These are phyloP conservation scores for Phialocephala sp. DNA, from an alignment of 2,329 filamentous ascomycete species.

Conservation along the genomic window DNA sequence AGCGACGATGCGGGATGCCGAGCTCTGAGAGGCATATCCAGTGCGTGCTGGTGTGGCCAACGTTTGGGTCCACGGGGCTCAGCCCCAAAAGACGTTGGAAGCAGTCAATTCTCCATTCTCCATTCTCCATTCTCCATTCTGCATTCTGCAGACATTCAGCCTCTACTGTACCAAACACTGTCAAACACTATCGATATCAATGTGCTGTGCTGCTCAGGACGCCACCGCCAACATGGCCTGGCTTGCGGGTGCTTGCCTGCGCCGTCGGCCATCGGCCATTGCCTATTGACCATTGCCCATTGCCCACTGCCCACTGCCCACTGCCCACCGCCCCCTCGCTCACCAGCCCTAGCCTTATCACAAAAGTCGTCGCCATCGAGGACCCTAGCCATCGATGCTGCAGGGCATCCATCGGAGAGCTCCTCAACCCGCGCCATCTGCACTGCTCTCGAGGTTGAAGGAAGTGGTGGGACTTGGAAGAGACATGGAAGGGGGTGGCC, in stretches of 20 bases:
- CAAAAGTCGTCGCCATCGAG: neutral
- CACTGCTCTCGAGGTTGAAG: neutral
- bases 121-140: constrained; percentile 6
- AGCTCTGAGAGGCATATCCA: neutral
- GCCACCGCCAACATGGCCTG: neutral
- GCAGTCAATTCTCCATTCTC: constrained; percentile 1
- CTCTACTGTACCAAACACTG: too few species aligned
- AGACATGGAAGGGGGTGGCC: constrained; percentile 7
- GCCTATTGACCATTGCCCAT: too few species aligned
- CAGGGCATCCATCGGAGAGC: neutral
- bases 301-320: too few species aligned
- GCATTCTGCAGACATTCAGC: constrained; percentile 1
- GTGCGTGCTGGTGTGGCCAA: neutral
- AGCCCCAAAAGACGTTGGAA: constrained; percentile 5
- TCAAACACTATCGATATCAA: constrained; percentile 10
- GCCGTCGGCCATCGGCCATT: neutral
- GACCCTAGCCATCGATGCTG: neutral
- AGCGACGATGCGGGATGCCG: neutral
- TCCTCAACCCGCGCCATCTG: neutral
- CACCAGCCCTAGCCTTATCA: neutral
- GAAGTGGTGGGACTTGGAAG: neutral
- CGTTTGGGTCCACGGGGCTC: neutral
- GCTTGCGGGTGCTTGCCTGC: neutral
- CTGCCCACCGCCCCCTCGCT: too few species aligned
- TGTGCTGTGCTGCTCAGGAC: neutral